Base-by-base conservation (phyloP, 345 rosid genomes). In the Salix dunnii region DNA sequence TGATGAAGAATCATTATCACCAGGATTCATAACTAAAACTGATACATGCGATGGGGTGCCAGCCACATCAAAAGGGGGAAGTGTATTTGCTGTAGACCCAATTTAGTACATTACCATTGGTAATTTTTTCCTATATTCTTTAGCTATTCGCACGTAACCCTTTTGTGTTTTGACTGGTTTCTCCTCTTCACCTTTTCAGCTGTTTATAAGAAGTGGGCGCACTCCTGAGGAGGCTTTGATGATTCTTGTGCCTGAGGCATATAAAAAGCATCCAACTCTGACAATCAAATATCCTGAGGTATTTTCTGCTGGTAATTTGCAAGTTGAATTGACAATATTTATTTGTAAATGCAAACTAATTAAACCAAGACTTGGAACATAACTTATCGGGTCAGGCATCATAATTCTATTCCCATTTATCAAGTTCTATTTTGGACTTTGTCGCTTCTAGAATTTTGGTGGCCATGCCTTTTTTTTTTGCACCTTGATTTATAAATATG, bases 161-260 rank as follows among this genome's bases (percentile, higher is more conserved):
- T 70, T 30, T 28, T 64, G 28, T 78, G 72, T 69, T 77, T 79
- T 66, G 67, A 60, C 17, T 72, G n/a, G 69, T 77, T 69, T 66
- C 68, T 35, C 20, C 75, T 13, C 64, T 73, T 70, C 28, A n/a
- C 77, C 63, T 60, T 46, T 82, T 51, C 83, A 96, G 99, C 84
- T 96, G 83, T 71, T 96, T 48, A 91, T 96, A 74, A 91, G 99
- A 88, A 91, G 99, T 79, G 99, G 99, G 17, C 89, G 94, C 65
- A 66, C 85, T 77, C 89, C 99, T 70, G 97, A 96, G 86, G 98
- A 96, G 85, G 89, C 97, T 83, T 79, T 96, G 51, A 96, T 96
- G 99, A 92, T 92, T 85, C 98, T 96, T 74, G 99, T 96, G 77
- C 99, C 99, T 76, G 99, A 96, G 85, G 99, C 99, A 69, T 96